A percentile compares a stretch with the other conserved stretches of the same genome.
Evolutionary conservation across 495 filamentous ascomycete genomes (phyloP).

Genomic region (Tuber magnatum): DNA sequence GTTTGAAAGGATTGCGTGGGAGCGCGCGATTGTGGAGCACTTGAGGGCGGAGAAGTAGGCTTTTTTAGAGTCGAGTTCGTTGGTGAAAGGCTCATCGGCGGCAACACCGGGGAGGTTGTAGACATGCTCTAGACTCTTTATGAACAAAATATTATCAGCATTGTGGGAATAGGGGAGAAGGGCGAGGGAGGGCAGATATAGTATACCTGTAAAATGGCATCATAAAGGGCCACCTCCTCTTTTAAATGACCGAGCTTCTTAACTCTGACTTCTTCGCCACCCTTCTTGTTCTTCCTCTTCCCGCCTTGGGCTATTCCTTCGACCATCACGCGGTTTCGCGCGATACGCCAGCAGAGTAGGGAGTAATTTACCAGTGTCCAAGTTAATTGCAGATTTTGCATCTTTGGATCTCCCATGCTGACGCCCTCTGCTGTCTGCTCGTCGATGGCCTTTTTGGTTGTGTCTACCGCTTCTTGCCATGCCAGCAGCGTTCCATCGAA

Average conservation of each 20-base stretch:
- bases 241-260: constrained; percentile 70
- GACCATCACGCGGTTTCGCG: constrained; percentile 80
- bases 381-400: constrained; percentile 90
- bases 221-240: constrained; percentile 87
- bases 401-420: constrained; percentile 70
- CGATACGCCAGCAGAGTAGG: constrained; percentile 88
- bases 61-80: constrained; percentile 67
- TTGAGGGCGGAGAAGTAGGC: constrained; percentile 84
- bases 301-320: constrained; percentile 48
- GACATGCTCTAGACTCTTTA: constrained; percentile 79
- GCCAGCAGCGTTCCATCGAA: constrained; percentile 87
- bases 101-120: constrained; percentile 84
- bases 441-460: constrained; percentile 84
- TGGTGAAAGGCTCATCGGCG: constrained; percentile 68
- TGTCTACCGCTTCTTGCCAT: constrained; percentile 90
- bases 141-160: constrained; percentile 6
- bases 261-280: constrained; percentile 51
- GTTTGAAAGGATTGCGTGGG: constrained; percentile 66
- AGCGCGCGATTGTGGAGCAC: constrained; percentile 76
- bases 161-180: background rate
- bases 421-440: constrained; percentile 77
- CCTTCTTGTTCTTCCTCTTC: constrained; percentile 55
- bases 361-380: constrained; percentile 87
- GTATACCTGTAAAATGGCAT: constrained; percentile 65
- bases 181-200: background rate